Conservation (phyloP, 2,329 filamentous ascomycete species). For the Epichloe sp. region DNA sequence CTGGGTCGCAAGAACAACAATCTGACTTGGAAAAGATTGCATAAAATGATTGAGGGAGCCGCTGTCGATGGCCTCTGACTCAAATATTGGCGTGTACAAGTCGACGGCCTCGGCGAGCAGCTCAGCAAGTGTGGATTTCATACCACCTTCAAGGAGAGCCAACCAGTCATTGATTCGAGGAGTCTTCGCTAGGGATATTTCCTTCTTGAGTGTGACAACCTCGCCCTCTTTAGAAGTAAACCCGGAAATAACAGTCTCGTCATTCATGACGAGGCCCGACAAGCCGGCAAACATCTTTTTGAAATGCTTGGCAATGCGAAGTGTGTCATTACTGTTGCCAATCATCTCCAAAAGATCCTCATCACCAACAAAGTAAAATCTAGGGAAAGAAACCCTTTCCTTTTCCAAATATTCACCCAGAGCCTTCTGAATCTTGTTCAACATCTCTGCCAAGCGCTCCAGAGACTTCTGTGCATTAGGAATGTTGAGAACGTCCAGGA, state of each 20-base stretch:
- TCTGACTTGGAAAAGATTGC: slow-evolving; percentile 74
- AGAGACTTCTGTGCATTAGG: slow-evolving; percentile 91
- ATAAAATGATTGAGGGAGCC: slow-evolving; percentile 69
- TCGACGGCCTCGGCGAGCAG: slow-evolving; percentile 76
- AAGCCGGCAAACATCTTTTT: slow-evolving; percentile 99
- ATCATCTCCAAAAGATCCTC: slow-evolving; percentile 98
- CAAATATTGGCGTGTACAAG: slow-evolving; percentile 68
- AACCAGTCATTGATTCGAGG: slow-evolving; percentile 99
- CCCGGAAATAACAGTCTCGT: slow-evolving; percentile 77
- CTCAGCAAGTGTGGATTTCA: slow-evolving; percentile 90
- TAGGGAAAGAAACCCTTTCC: slow-evolving; percentile 91
- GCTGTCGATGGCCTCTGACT: slow-evolving; percentile 55
- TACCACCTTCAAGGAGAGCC: slow-evolving; percentile 78
- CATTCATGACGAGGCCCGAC: slow-evolving; percentile 74
- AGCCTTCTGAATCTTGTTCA: slow-evolving; percentile 99
- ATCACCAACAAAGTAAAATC: slow-evolving; percentile 99
- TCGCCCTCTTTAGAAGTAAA: slow-evolving; percentile 96
- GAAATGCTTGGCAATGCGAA: slow-evolving; percentile 95
- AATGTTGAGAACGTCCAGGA: slow-evolving; percentile 92
- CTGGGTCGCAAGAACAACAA: slow-evolving; percentile 89
- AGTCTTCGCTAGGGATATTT: slow-evolving; percentile 84
- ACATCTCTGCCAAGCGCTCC: slow-evolving; percentile 85
- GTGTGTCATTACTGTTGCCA: slow-evolving; percentile 94
- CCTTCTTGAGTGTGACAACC: slow-evolving; percentile 71
- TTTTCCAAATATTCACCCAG: slow-evolving; percentile 97